Base-by-base conservation (phyloP, 2,329 filamentous ascomycete genomes). In the Aspergillus terreus region DNA sequence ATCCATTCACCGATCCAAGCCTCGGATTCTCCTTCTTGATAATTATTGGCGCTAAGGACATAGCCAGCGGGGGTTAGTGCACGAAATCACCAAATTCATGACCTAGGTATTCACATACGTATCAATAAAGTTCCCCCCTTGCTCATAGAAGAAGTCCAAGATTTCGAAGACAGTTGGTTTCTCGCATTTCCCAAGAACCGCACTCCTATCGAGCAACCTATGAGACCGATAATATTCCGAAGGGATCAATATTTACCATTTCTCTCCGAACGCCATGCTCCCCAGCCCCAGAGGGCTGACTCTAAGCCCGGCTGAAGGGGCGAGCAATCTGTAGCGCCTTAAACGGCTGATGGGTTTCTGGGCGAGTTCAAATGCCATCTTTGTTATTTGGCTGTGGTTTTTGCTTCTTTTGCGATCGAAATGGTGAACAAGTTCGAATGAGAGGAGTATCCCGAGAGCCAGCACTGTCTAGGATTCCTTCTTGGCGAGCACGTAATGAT, bases 81-180 rank as follows among this genome's bases (percentile, higher is more conserved):
- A n/a, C 30, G 30, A 33, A 33, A 33, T 12, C 30, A 33, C n/a
- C n/a, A n/a, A n/a, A n/a, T n/a, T n/a, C n/a, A n/a, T n/a, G n/a
- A n/a, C n/a, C 30, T 33, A 33, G 6, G 30, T 12, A 33, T 33
- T n/a, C n/a, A n/a, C 30, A 33, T 33, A 33, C 30, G 77, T 80
- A 52, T 81, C 78, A 47, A 80, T 75, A 60, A 80, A 80, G 57
- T 80, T 80, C 2, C 77, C 78, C 12, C 77, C 77, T n/a, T 72
- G 62, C 4, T 73, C 62, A 52, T 73, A 71, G 65, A 78, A 80
- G 50, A 63, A 67, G 60, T 80, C 77, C 4, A 80, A 61, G 4
- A 80, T 71, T 23, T 66, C 69, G 53, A 78, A 78, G 0, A n/a
- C n/a, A n/a, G 71, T 60, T 0, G 67, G 71, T 32, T 77, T 68